A percentile compares a stretch with the other conserved stretches of the same genome.
These are phyloP conservation scores for Paracorniculantispora psalliotae DNA, from an alignment of 2,329 filamentous ascomycete species.

Conservation along the genomic window DNA sequence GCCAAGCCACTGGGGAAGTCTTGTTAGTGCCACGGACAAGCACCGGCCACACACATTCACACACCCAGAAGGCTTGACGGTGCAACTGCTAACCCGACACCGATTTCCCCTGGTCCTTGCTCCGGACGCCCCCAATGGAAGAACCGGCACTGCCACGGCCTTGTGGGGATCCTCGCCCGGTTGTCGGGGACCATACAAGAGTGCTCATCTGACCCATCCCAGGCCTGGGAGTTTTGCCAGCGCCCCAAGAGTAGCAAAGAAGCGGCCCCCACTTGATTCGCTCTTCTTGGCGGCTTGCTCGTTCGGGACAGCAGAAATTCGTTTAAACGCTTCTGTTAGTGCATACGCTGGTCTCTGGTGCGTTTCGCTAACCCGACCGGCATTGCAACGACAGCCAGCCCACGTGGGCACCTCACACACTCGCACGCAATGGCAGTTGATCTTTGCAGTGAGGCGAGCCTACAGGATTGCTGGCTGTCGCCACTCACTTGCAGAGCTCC, in stretches of 20 bases:
- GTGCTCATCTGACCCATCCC: too few relatives aligned
- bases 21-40: background rate
- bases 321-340: background rate
- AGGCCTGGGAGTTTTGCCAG: too few relatives aligned
- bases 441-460: background rate
- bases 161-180: background rate
- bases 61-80: conserved; percentile 1
- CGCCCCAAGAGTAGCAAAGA: too few relatives aligned
- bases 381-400: background rate
- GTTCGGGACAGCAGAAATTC: background rate
- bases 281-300: background rate
- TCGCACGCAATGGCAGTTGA: background rate
- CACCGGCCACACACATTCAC: background rate
- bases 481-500: conserved; percentile 1
- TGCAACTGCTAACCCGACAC: conserved; percentile 5
- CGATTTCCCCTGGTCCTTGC: background rate
- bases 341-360: background rate
- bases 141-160: background rate
- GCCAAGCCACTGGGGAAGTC: background rate
- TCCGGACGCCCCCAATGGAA: too few relatives aligned
- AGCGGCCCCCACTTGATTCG: background rate
- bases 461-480: too few relatives aligned
- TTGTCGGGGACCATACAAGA: background rate
- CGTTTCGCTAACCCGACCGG: background rate
- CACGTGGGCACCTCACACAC: background rate